Percentiles rank a stretch among this genome's conserved stretches.
phyloP scores from a whole-genome alignment of 2,329 filamentous ascomycete genomes.

The Calonectria henricotiae region DNA sequence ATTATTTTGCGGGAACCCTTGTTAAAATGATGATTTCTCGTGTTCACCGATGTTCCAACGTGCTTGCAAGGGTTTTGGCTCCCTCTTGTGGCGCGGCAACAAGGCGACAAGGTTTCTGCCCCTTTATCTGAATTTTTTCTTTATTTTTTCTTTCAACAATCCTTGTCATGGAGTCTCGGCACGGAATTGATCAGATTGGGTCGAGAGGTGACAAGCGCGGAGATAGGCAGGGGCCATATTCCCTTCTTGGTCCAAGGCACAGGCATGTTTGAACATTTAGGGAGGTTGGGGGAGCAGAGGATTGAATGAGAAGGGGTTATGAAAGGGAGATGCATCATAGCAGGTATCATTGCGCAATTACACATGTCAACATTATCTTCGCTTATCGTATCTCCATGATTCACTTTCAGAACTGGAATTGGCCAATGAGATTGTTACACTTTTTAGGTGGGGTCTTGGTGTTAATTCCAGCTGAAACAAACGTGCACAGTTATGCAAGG shows the following conservation, averaged over 20 bases:
- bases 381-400: conserved; percentile 7
- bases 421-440: not conserved
- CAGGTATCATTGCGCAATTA: conserved; percentile 4
- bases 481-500: conserved; percentile 9
- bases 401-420: not conserved
- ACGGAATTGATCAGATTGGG: conserved; percentile 37
- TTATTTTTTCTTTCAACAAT: conserved; percentile 9
- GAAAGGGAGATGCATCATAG: not conserved
- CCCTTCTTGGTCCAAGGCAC: conserved; percentile 15
- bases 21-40: not conserved
- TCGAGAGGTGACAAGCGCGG: conserved; percentile 15
- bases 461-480: not conserved
- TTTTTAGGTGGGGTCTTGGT: not conserved
- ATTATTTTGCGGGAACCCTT: not conserved
- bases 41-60: conserved; percentile 1
- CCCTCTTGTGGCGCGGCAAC: conserved; percentile 3
- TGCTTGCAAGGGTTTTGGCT: not conserved
- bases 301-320: not conserved
- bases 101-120: conserved; percentile 6
- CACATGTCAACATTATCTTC: conserved; percentile 7
- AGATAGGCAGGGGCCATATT: conserved; percentile 13
- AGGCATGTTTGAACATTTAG: conserved; percentile 22
- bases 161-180: conserved; percentile 27
- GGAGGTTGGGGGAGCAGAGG: conserved; percentile 16
- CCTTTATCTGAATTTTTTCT: conserved; percentile 13